These are phyloP conservation scores for Nepenthes alata DNA, from an alignment of 179 eudicot genomes.

Conservation along the genomic window DNA sequence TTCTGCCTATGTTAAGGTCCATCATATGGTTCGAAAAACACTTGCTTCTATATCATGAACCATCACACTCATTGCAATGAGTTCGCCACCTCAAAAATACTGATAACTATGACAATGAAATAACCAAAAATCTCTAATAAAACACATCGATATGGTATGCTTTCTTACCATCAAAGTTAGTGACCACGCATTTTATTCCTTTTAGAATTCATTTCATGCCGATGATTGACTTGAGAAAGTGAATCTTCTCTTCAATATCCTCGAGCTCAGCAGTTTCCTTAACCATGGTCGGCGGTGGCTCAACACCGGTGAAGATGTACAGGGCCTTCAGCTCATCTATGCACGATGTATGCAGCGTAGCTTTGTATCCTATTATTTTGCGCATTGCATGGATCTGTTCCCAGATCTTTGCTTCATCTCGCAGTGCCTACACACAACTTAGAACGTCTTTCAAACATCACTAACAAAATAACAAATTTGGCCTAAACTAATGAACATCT, in stretches of 20 bases:
- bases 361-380: slow-evolving; percentile 55
- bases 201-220: slow-evolving; percentile 35
- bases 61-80: too few species aligned
- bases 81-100: too few species aligned
- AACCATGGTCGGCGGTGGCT: slow-evolving; percentile 49
- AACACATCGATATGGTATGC: too few species aligned
- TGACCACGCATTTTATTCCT: too few species aligned
- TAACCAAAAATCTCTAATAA: too few species aligned
- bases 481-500: neutral
- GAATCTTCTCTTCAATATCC: slow-evolving; percentile 42
- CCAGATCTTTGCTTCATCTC: slow-evolving; percentile 43
- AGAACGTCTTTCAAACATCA: neutral
- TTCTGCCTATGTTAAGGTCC: too few species aligned
- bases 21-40: too few species aligned
- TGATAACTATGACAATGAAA: too few species aligned
- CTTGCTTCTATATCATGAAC: too few species aligned
- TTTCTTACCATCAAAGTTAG: too few species aligned
- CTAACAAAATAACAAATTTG: neutral
- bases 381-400: slow-evolving; percentile 43
- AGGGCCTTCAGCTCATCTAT: slow-evolving; percentile 60
- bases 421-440: slow-evolving; percentile 9
- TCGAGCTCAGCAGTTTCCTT: slow-evolving; percentile 21
- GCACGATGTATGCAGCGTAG: slow-evolving; percentile 19
- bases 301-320: slow-evolving; percentile 68
- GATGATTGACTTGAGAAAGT: slow-evolving; percentile 56